These are phyloP conservation scores for Dujonia santamariae DNA, from an alignment of 1,139 yeast genomes.

Conservation along the genomic window DNA sequence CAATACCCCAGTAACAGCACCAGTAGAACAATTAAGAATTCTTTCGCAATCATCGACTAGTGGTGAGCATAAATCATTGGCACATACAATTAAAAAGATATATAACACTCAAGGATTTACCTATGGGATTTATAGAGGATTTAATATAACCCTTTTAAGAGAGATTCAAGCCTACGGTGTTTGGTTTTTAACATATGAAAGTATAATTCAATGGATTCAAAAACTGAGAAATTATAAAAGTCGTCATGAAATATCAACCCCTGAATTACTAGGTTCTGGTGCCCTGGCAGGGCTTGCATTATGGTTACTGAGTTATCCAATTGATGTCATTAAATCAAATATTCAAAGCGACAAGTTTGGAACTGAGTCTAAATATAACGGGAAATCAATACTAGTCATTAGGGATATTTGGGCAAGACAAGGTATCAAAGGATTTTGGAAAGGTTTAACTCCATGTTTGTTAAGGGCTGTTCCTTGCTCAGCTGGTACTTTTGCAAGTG, in stretches of 20 bases:
- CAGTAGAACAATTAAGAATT: constrained; percentile 75
- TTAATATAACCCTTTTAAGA: constrained; percentile 55
- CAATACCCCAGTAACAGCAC: constrained; percentile 68
- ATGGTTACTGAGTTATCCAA: constrained; percentile 70
- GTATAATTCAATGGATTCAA: constrained; percentile 45
- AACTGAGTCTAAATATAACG: constrained; percentile 38
- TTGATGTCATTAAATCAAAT: constrained; percentile 67
- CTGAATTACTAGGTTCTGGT: constrained; percentile 55
- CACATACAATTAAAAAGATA: constrained; percentile 39
- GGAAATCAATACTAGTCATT: constrained; percentile 46
- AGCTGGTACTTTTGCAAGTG: constrained; percentile 78
- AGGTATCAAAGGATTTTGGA: constrained; percentile 66
- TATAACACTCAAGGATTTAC: constrained; percentile 42
- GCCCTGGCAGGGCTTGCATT: constrained; percentile 72
- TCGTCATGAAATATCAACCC: constrained; percentile 56
- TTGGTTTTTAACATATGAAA: constrained; percentile 76
- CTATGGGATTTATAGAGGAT: constrained; percentile 59
- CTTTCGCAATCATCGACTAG: constrained; percentile 58
- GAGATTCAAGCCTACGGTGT: constrained; percentile 82
- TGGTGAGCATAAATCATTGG: constrained; percentile 39
- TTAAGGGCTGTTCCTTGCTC: constrained; percentile 71
- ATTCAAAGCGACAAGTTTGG: constrained; percentile 69
- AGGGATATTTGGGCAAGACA: constrained; percentile 39
- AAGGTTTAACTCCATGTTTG: constrained; percentile 68
- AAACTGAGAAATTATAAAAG: constrained; percentile 28